These are phyloP conservation scores for Lignosus rhinocerotis DNA, from an alignment of 1,284 basidiomycete species.

Conservation along the genomic window DNA sequence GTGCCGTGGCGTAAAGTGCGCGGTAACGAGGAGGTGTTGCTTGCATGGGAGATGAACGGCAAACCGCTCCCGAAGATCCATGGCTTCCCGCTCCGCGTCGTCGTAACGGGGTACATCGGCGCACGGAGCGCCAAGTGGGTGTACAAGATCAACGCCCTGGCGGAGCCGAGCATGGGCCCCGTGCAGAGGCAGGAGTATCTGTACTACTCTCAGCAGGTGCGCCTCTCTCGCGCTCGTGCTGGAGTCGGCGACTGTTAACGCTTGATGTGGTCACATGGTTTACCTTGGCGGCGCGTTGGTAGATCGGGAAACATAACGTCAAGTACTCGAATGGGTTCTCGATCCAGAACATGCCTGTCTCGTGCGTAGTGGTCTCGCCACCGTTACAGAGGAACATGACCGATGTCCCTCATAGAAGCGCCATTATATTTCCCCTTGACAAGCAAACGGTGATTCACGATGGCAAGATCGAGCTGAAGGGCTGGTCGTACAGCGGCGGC, in stretches of 20 bases:
- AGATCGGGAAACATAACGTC: slow-evolving; percentile 55
- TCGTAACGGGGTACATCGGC: slow-evolving; percentile 60
- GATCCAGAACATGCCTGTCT: slow-evolving; percentile 59
- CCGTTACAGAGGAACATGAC: too few species aligned
- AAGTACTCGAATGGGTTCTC: slow-evolving; percentile 54
- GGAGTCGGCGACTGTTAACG: neutral
- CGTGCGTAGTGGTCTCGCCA: slow-evolving; percentile 38
- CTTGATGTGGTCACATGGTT: too few species aligned
- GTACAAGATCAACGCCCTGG: slow-evolving; percentile 51
- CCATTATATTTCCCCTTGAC: slow-evolving; percentile 47
- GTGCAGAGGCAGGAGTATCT: slow-evolving; percentile 57
- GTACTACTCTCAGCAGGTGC: slow-evolving; percentile 48
- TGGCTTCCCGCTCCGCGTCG: slow-evolving; percentile 53
- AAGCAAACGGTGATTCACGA: slow-evolving; percentile 52
- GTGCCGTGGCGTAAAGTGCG: slow-evolving; percentile 54
- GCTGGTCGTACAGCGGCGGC: slow-evolving; percentile 57
- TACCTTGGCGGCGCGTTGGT: neutral
- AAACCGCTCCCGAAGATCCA: slow-evolving; percentile 54
- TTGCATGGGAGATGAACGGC: slow-evolving; percentile 64
- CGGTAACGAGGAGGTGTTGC: slow-evolving; percentile 50
- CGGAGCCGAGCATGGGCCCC: slow-evolving; percentile 50
- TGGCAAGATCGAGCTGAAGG: slow-evolving; percentile 46
- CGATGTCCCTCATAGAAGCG: slow-evolving; percentile 39
- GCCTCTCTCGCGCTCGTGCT: neutral
- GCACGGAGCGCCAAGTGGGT: slow-evolving; percentile 61